phyloP scores from a whole-genome alignment of 2,329 filamentous ascomycete species.

The Phialophora tarda region DNA sequence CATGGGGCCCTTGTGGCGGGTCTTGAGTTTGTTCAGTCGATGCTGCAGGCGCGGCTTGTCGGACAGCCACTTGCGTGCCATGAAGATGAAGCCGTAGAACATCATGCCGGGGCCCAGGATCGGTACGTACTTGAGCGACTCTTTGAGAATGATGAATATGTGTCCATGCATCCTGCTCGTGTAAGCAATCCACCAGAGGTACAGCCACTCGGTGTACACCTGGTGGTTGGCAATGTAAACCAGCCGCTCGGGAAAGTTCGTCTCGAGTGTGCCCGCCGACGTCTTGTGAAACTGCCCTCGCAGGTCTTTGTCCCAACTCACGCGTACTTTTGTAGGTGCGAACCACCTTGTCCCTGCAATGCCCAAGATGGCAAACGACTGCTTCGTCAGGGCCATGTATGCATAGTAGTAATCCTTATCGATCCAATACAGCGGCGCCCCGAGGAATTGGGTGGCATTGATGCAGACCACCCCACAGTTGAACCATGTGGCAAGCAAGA shows the following conservation, averaged over 20 bases:
- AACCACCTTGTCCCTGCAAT: slow-evolving; percentile 68
- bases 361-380: slow-evolving; percentile 67
- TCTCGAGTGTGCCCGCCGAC: slow-evolving; percentile 63
- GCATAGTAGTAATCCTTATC: slow-evolving; percentile 66
- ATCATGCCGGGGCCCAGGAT: slow-evolving; percentile 67
- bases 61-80: slow-evolving; percentile 66
- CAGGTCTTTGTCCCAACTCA: slow-evolving; percentile 67
- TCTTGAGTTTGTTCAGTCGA: slow-evolving; percentile 63
- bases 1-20: slow-evolving; percentile 55
- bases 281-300: slow-evolving; percentile 63
- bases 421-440: slow-evolving; percentile 65
- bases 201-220: slow-evolving; percentile 72
- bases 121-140: slow-evolving; percentile 67
- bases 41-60: slow-evolving; percentile 65
- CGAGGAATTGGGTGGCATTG: slow-evolving; percentile 64
- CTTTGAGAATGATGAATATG: slow-evolving; percentile 71
- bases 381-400: slow-evolving; percentile 70
- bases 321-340: slow-evolving; percentile 65
- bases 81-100: slow-evolving; percentile 71
- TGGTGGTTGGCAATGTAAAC: slow-evolving; percentile 70
- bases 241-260: slow-evolving; percentile 65
- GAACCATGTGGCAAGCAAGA: slow-evolving; percentile 54
- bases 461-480: slow-evolving; percentile 50
- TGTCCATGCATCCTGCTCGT: slow-evolving; percentile 69
- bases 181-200: slow-evolving; percentile 71